phyloP scores from a whole-genome alignment of 2,329 filamentous ascomycete species.

The Penicillium sp. region DNA sequence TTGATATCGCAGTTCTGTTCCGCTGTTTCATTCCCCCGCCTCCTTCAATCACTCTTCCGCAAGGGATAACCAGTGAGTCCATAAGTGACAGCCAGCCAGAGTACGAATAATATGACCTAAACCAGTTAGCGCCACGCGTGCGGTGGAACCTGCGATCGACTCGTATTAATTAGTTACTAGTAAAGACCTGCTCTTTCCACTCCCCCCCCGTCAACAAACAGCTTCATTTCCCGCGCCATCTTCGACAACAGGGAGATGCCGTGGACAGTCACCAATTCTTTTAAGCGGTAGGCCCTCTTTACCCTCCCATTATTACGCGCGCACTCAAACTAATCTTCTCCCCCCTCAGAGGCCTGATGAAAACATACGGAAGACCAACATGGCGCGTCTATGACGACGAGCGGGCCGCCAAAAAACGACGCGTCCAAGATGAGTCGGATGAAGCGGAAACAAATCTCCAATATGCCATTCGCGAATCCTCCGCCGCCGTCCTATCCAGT shows the following conservation, averaged over 20 bases:
- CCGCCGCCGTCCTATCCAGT: constrained; percentile 49
- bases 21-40: neutral
- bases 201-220: constrained; percentile 23
- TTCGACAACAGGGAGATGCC: constrained; percentile 45
- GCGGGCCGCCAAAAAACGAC: constrained; percentile 50
- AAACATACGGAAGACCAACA: constrained; percentile 53
- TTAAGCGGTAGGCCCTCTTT: constrained; percentile 54
- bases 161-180: no score
- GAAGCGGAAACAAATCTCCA: constrained; percentile 51
- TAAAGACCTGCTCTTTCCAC: no score
- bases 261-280: constrained; percentile 56
- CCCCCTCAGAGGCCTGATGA: constrained; percentile 51
- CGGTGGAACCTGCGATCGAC: constrained; percentile 28
- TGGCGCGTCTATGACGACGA: constrained; percentile 54
- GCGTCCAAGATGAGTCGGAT: constrained; percentile 46
- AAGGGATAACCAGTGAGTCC: constrained; percentile 18
- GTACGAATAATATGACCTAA: constrained; percentile 33
- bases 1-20: no score
- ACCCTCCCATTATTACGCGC: no score
- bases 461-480: constrained; percentile 54
- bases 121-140: constrained; percentile 33
- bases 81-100: neutral
- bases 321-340: constrained; percentile 6
- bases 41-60: neutral
- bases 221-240: constrained; percentile 9